Base-by-base conservation (phyloP, 495 filamentous ascomycete genomes). In the Penicillium cinerascens region DNA sequence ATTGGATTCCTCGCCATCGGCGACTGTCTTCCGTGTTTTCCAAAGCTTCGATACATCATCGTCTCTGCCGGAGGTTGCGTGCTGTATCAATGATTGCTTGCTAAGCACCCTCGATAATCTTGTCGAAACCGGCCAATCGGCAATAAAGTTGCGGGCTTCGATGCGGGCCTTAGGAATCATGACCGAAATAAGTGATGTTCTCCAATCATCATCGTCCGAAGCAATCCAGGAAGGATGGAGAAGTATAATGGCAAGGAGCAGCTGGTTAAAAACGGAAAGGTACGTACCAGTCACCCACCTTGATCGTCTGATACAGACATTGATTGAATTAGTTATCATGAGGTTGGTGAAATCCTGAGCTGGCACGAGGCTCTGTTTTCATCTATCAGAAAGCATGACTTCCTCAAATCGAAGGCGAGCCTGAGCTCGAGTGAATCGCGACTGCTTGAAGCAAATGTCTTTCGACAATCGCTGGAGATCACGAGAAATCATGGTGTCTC, bases 351-450 rank as follows among this genome's bases (percentile, higher is more conserved):
- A 38, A 86, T 97, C 33, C 60, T 96, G 37, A 90, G 87, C 2
- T 90, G 84, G 59, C 84, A 91, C 54, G 87, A 90, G 59, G 88
- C 88, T 11, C 75, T 91, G 1, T 85, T 95, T 60, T 91, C 89
- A 48, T 82, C 86, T n/a, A 74, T 97, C 22, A 85, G 85, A 38
- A 82, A 84, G 53, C 82, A 81, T 52, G 70, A 76, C 21, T 71
- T 78, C 39, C 69, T 96, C n/a, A 83, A 80, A 46, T 71, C 79
- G 2, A 69, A 75, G 15, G 62, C 86, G 15, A 78, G 78, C 20
- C 56, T 89, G 18, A 77, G 71, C 21, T 70, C 75, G 3, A 77
- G 78, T 37, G 82, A 87, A 50, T 78, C 85, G n/a, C 83, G 86
- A 35, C 66, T 88, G 7, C 71, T 87, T 10, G 88, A 97, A 64